These are phyloP conservation scores for Clarkia xantiana DNA, from an alignment of 345 rosid species.

Conservation along the genomic window DNA sequence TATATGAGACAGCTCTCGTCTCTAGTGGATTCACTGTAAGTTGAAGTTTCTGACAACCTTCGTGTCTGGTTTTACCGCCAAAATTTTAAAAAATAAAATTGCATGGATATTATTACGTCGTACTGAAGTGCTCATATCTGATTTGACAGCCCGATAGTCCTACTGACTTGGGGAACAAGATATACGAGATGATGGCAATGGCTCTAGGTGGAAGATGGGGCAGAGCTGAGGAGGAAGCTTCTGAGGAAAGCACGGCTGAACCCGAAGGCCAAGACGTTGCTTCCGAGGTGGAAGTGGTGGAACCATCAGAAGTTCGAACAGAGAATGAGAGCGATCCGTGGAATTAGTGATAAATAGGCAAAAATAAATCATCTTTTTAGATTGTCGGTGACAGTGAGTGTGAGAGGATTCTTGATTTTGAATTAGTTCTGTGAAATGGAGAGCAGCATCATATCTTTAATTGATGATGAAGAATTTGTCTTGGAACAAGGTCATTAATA, in stretches of 20 bases:
- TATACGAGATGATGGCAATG: constrained; percentile 96
- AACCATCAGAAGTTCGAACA: constrained; percentile 82
- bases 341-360: constrained; percentile 25
- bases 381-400: too few relatives aligned
- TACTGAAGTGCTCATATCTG: background rate
- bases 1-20: constrained; percentile 81
- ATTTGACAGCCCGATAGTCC: constrained; percentile 87
- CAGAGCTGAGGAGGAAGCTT: constrained; percentile 36
- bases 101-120: background rate
- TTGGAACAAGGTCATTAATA: too few relatives aligned
- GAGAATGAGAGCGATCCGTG: constrained; percentile 64
- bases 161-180: constrained; percentile 84
- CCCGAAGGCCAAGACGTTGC: constrained; percentile 12
- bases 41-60: background rate
- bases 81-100: too few relatives aligned
- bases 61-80: background rate
- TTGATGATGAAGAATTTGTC: too few relatives aligned
- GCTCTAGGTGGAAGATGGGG: constrained; percentile 99
- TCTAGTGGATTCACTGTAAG: constrained; percentile 96
- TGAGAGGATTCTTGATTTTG: too few relatives aligned
- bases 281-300: constrained; percentile 50
- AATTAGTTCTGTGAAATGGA: too few relatives aligned
- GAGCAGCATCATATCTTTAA: too few relatives aligned
- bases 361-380: too few relatives aligned
- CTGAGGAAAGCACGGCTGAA: constrained; percentile 18